Percentiles rank a stretch among this genome's conserved stretches.
These are phyloP conservation scores for Fraxinus greggii DNA, from an alignment of 305 asterid genomes.

Conservation along the genomic window DNA sequence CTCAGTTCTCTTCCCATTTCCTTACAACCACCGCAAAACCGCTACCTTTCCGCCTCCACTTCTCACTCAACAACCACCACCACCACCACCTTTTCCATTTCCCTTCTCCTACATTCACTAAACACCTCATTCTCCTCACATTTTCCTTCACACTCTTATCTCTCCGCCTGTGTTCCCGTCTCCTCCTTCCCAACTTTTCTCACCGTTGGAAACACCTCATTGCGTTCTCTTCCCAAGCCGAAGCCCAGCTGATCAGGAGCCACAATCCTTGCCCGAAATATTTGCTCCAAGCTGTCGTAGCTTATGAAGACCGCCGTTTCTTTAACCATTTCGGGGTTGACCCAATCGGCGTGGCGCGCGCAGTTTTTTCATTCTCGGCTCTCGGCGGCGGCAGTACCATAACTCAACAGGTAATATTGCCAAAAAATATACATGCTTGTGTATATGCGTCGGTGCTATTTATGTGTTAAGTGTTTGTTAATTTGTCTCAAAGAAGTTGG, in stretches of 20 bases:
- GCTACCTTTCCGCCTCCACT: conserved; percentile 18
- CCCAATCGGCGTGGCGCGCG: conserved; percentile 33
- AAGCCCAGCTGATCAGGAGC: conserved; percentile 26
- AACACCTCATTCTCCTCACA: conserved; percentile 23
- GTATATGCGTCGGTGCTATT: neutral
- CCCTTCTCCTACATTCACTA: conserved; percentile 3
- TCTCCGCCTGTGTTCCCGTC: conserved; percentile 27
- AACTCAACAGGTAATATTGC: conserved; percentile 30
- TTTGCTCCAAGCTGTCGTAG: conserved; percentile 36
- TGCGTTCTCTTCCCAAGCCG: conserved; percentile 30
- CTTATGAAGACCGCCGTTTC: conserved; percentile 38
- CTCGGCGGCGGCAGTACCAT: conserved; percentile 41
- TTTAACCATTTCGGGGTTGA: conserved; percentile 31
- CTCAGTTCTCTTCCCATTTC: neutral
- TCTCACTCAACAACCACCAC: conserved; percentile 8
- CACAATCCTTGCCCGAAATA: conserved; percentile 14
- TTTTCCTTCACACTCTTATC: conserved; percentile 29
- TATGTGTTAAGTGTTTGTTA: conserved; percentile 23
- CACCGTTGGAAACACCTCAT: conserved; percentile 34
- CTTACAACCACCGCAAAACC: neutral
- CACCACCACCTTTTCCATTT: neutral
- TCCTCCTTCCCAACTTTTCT: conserved; percentile 35
- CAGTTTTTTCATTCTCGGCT: conserved; percentile 30
- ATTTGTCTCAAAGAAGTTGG: conserved; percentile 27
- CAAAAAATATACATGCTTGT: neutral